These are phyloP conservation scores for Nicotiana paniculata DNA, from an alignment of 257 asterid genomes.

Conservation along the genomic window DNA sequence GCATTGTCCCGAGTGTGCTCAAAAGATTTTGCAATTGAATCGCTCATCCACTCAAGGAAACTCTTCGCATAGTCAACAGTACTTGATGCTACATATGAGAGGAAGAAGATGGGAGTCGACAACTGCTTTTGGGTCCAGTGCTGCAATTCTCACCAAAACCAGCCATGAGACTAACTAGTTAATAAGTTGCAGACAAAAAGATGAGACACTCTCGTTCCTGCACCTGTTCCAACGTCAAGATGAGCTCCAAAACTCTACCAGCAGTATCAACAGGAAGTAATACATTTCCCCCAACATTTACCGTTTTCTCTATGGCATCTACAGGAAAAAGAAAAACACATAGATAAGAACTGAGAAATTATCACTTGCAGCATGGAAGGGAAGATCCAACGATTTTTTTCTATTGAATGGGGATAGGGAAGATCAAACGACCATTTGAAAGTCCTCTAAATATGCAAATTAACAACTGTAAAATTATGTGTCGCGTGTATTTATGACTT, in stretches of 20 bases:
- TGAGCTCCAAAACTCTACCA: slow-evolving; percentile 92
- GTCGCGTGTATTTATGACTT: not conserved
- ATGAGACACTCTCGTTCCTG: slow-evolving; percentile 10
- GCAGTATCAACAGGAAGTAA: slow-evolving; percentile 93
- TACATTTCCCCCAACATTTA: slow-evolving; percentile 75
- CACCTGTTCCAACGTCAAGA: slow-evolving; percentile 83
- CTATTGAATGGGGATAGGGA: not conserved
- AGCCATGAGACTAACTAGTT: not conserved
- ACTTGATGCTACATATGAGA: slow-evolving; percentile 86
- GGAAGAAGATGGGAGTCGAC: slow-evolving; percentile 72
- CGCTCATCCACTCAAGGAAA: slow-evolving; percentile 99
- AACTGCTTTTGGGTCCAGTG: slow-evolving; percentile 73
- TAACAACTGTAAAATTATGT: not conserved
- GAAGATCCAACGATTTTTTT: not conserved
- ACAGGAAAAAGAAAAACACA: slow-evolving; percentile 14
- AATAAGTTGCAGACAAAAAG: slow-evolving; percentile 9
- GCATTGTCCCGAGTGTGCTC: slow-evolving; percentile 94
- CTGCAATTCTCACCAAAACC: slow-evolving; percentile 49
- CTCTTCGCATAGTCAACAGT: slow-evolving; percentile 90
- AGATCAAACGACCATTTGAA: not conserved
- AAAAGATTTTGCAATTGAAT: slow-evolving; percentile 87
- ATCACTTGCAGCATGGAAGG: not conserved
- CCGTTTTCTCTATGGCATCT: slow-evolving; percentile 68
- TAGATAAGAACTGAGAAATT: not conserved
- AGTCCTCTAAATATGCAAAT: not conserved